phyloP scores from a whole-genome alignment of 768 basidiomycete genomes.

The Pleurotus citrinopileatus region DNA sequence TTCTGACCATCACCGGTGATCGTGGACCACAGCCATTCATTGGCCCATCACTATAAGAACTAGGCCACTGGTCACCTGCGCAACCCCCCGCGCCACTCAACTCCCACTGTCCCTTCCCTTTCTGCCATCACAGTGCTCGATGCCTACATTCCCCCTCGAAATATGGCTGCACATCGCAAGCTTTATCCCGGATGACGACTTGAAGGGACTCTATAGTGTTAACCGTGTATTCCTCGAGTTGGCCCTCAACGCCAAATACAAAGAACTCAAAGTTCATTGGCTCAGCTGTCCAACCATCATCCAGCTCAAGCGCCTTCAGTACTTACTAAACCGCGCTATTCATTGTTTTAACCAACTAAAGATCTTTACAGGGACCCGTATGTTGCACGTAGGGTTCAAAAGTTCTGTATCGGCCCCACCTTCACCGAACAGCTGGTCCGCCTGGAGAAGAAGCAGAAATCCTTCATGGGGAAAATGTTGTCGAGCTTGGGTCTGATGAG shows the following conservation, averaged over 20 bases:
- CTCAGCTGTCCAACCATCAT: neutral
- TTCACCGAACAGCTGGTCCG: neutral
- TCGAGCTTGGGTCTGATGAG: neutral
- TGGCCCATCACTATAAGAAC: too few relatives aligned
- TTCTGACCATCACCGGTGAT: too few relatives aligned
- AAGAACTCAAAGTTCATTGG: conserved; percentile 9
- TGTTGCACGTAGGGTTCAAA: neutral
- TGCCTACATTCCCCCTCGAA: conserved; percentile 12
- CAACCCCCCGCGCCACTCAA: neutral
- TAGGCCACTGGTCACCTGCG: neutral
- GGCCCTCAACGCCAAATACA: conserved; percentile 15
- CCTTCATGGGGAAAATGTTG: neutral
- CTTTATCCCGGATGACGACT: conserved; percentile 3
- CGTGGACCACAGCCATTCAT: too few relatives aligned
- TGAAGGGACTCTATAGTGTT: conserved; percentile 11
- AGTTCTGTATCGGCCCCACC: neutral
- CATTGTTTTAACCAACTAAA: neutral
- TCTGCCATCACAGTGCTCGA: too few relatives aligned
- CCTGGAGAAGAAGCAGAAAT: conserved; percentile 1
- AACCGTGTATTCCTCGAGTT: conserved; percentile 15
- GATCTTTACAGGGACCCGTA: neutral
- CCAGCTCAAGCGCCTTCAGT: neutral
- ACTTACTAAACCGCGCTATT: neutral
- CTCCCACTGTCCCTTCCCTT: too few relatives aligned
- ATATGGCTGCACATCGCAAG: conserved; percentile 16